Conservation (phyloP, 176 grass and related monocot genomes). For the Juncus effusus region DNA sequence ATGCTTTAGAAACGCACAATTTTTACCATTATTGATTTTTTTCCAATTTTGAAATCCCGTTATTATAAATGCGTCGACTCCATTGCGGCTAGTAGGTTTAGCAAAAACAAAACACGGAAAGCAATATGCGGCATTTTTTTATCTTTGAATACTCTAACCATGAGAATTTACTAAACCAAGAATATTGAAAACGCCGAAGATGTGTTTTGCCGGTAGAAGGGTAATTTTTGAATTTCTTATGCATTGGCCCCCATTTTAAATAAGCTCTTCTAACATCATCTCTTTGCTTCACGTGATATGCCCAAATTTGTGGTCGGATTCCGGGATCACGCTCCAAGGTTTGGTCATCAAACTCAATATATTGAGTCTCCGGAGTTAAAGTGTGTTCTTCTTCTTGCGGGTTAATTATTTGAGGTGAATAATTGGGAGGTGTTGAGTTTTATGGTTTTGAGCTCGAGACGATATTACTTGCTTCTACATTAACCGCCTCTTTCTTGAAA, state of each 20-base stretch:
- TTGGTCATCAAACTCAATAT: neutral
- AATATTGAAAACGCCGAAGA: neutral
- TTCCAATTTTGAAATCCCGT: constrained; percentile 20
- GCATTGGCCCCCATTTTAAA: constrained; percentile 6
- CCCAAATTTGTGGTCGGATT: constrained; percentile 5
- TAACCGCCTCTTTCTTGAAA: neutral
- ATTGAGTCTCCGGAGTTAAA: neutral
- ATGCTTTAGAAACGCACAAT: constrained; percentile 16
- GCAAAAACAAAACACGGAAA: constrained; percentile 7
- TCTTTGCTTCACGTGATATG: constrained; percentile 7
- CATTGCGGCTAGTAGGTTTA: neutral
- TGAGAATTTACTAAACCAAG: constrained; percentile 16
- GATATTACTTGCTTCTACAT: neutral
- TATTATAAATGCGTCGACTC: constrained; percentile 15
- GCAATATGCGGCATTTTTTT: constrained; percentile 4
- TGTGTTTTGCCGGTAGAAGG: neutral
- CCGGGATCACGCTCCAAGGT: constrained; percentile 1
- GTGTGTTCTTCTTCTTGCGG: neutral
- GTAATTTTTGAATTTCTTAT: neutral
- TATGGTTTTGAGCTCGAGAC: neutral
- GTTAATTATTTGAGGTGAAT: neutral
- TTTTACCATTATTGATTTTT: constrained; percentile 28
- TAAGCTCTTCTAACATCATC: constrained; percentile 21
- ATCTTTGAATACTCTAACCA: constrained; percentile 25
- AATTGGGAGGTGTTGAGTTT: neutral